Evolutionary conservation across 805 yeast genomes (phyloP).

Genomic region (Torulaspora maleeae): DNA sequence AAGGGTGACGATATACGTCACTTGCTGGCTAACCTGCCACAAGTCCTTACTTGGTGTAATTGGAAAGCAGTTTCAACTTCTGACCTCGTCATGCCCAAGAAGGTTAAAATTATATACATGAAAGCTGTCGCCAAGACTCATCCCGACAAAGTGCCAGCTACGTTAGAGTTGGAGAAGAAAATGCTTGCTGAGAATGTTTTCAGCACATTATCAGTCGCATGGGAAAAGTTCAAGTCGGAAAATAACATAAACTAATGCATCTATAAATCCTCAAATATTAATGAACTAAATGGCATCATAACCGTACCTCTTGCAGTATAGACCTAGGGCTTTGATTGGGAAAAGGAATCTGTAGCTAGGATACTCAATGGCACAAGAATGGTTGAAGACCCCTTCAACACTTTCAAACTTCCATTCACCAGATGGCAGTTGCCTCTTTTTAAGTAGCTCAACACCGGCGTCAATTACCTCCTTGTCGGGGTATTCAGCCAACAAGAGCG

Average conservation of each 20-base stretch:
- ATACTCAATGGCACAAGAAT: slow-evolving; percentile 89
- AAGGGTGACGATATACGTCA: slow-evolving; percentile 80
- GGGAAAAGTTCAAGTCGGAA: slow-evolving; percentile 74
- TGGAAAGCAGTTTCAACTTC: slow-evolving; percentile 66
- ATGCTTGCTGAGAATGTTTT: slow-evolving; percentile 87
- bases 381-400: slow-evolving; percentile 95
- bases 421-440: slow-evolving; percentile 57
- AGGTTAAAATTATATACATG: slow-evolving; percentile 82
- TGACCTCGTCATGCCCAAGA: slow-evolving; percentile 83
- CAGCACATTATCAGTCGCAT: slow-evolving; percentile 75
- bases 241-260: slow-evolving; percentile 41
- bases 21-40: slow-evolving; percentile 62
- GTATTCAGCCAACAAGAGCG: slow-evolving; percentile 71
- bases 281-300: slow-evolving; percentile 6
- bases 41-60: slow-evolving; percentile 61
- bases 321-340: slow-evolving; percentile 88
- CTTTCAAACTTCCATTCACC: slow-evolving; percentile 88
- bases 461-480: slow-evolving; percentile 63
- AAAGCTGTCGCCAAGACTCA: slow-evolving; percentile 87
- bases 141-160: slow-evolving; percentile 70
- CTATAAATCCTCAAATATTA: not conserved
- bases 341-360: slow-evolving; percentile 88
- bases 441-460: slow-evolving; percentile 57
- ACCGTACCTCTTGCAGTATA: slow-evolving; percentile 40
- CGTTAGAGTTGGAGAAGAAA: slow-evolving; percentile 57